Base-by-base conservation (phyloP, 768 basidiomycete species). In the Leccinum rimulosum region DNA sequence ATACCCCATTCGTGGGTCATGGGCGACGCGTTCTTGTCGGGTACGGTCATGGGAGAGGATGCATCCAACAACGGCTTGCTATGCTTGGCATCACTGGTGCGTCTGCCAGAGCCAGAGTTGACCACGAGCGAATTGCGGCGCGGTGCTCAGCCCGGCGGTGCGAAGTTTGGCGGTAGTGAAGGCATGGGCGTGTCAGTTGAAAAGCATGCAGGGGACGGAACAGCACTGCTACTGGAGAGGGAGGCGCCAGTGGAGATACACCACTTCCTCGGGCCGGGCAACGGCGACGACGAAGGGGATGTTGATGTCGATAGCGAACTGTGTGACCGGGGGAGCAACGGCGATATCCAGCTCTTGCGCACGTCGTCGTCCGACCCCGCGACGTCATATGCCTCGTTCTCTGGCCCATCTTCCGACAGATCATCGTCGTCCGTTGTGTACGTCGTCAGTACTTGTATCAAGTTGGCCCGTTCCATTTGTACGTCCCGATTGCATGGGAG, bases 391-490 rank as follows among this genome's bases (percentile, higher is more conserved):
- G 66, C 67, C 53, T 66, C 63, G 61, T 73, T 66, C 58, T 74
- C 74, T 30, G 61, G 55, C 53, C 66, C 67, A 31, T 71, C 68
- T 52, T 64, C 65, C 17, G 66, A 72, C 38, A 68, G 50, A 57
- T 69, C 82, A 19, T 67, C 67, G n/a, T 79, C 80, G 52, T 82
- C 80, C 3, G 80, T 79, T 56, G 81, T 83, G 69, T 81, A 86
- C 8, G 81, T 77, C 2, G 80, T 76, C 61, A 78, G 45, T 27
- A 60, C 25, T 25, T 25, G 25, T 61, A 68, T 79, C 75, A 56
- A 74, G 73, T 53, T 64, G 60, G 43, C 63, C 56, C 27, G 60
- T 62, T n/a, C 76, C 82, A 17, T 73, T 79, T 60, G 70, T 77
- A 55, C 76, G 74, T 47, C 80, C 78, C 66, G 84, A 83, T 66